Conservation (phyloP, 345 rosid genomes). For the Camelina hispida region DNA sequence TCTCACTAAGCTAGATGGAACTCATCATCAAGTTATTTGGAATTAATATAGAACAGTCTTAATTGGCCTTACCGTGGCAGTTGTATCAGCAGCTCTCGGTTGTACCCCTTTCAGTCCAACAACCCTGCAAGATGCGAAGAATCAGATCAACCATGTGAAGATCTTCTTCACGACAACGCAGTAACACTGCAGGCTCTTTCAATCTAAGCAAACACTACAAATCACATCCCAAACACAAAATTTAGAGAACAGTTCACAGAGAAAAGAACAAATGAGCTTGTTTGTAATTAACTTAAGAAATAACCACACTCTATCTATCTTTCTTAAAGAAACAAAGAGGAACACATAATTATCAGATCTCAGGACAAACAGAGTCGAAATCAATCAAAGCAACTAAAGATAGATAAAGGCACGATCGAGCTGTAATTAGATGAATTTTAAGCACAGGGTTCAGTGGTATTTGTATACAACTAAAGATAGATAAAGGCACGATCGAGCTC, state of each 20-base stretch:
- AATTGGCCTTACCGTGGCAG: constrained; percentile 72
- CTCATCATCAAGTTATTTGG: neutral
- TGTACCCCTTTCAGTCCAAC: constrained; percentile 98
- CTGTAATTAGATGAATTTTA: too few relatives aligned
- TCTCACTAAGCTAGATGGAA: constrained; percentile 6
- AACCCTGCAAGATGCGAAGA: constrained; percentile 62
- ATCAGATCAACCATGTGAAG: constrained; percentile 44
- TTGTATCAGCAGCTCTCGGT: constrained; percentile 98
- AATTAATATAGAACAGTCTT: neutral
- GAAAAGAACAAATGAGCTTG: neutral
- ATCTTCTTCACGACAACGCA: constrained; percentile 89
- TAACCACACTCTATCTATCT: too few relatives aligned
- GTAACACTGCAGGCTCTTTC: constrained; percentile 91
- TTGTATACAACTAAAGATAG: too few relatives aligned
- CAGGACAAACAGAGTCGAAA: too few relatives aligned
- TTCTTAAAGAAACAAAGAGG: too few relatives aligned
- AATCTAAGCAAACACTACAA: constrained; percentile 86
- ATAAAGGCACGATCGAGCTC: too few relatives aligned
- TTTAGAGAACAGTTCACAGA: neutral
- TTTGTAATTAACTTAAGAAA: neutral
- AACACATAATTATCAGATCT: too few relatives aligned
- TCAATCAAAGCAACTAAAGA: too few relatives aligned
- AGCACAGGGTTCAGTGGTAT: too few relatives aligned
- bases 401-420: too few relatives aligned
- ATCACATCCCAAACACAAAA: neutral